A percentile compares a stretch with the other conserved stretches of the same genome.
phyloP scores from a whole-genome alignment of 768 basidiomycete genomes.

The Lactifluus pinguis region DNA sequence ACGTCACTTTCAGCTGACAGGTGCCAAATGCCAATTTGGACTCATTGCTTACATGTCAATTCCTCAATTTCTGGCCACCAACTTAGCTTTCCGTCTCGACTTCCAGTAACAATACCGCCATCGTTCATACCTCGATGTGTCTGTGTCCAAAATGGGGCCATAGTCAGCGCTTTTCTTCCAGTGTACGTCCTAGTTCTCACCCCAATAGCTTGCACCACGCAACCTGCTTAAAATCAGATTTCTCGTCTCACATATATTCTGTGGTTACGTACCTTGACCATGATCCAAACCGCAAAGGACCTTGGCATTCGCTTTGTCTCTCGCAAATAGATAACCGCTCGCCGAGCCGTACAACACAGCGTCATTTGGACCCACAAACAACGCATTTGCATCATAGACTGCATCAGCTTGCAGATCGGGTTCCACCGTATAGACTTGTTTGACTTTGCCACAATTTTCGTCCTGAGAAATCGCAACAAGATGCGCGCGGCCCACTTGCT shows the following conservation, averaged over 20 bases:
- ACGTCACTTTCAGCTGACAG: neutral
- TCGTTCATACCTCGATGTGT: neutral
- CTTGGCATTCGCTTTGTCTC: constrained; percentile 48
- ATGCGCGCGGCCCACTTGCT: constrained; percentile 40
- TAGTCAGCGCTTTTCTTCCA: neutral
- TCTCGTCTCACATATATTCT: neutral
- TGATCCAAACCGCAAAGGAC: constrained; percentile 55
- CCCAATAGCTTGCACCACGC: constrained; percentile 14
- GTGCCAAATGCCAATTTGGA: no score
- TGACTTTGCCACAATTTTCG: constrained; percentile 44
- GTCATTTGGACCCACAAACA: constrained; percentile 45
- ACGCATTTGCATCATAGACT: constrained; percentile 35
- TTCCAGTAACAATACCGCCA: constrained; percentile 15
- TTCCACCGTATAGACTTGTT: constrained; percentile 43
- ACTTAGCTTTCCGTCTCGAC: constrained; percentile 15
- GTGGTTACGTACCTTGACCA: constrained; percentile 39
- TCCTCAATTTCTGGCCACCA: constrained; percentile 17
- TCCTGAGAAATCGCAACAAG: constrained; percentile 42
- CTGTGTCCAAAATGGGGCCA: neutral
- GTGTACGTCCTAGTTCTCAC: neutral
- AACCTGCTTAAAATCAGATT: constrained; percentile 7
- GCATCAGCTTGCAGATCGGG: constrained; percentile 26
- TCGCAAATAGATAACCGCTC: constrained; percentile 48
- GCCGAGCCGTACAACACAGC: constrained; percentile 48
- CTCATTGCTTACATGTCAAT: constrained; percentile 1